A percentile compares a stretch with the other conserved stretches of the same genome.
Conservation (phyloP, 805 yeast genomes). For the Wickerhamiella musiphila region DNA sequence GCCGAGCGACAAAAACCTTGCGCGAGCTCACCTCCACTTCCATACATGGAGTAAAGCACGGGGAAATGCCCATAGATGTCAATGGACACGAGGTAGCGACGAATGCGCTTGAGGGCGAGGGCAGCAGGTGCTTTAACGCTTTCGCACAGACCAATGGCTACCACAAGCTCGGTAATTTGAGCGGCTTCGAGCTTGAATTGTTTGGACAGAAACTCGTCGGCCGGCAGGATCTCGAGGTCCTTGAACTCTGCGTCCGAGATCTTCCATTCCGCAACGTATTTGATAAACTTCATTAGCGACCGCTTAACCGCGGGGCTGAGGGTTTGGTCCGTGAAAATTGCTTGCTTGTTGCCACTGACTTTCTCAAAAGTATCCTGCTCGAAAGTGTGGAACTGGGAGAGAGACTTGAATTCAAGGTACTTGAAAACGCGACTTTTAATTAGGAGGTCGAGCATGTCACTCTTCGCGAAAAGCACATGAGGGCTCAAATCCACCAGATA, state of each 20-base stretch:
- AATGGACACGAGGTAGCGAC: slow-evolving; percentile 66
- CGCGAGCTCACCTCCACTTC: slow-evolving; percentile 88
- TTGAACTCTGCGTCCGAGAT: slow-evolving; percentile 38
- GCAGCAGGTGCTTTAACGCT: slow-evolving; percentile 44
- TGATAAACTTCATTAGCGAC: slow-evolving; percentile 75
- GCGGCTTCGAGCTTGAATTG: slow-evolving; percentile 55
- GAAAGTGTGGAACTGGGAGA: slow-evolving; percentile 81
- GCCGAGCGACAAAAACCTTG: slow-evolving; percentile 97
- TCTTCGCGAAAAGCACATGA: slow-evolving; percentile 70
- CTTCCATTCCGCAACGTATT: slow-evolving; percentile 65
- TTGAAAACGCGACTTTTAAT: slow-evolving; percentile 76
- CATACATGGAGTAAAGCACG: slow-evolving; percentile 77
- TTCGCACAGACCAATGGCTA: slow-evolving; percentile 68
- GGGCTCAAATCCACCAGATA: slow-evolving; percentile 84
- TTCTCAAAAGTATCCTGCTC: slow-evolving; percentile 84
- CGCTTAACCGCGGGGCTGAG: slow-evolving; percentile 63
- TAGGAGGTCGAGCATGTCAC: slow-evolving; percentile 66
- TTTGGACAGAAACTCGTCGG: slow-evolving; percentile 39
- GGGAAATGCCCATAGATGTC: slow-evolving; percentile 94
- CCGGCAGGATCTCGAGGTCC: slow-evolving; percentile 37
- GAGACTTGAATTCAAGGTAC: slow-evolving; percentile 80
- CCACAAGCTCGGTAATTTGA: slow-evolving; percentile 69
- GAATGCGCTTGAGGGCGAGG: slow-evolving; percentile 63
- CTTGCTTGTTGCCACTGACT: slow-evolving; percentile 74
- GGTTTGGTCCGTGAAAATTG: slow-evolving; percentile 78